Conservation (phyloP, 306 rosid species). For the Quercus dentata region DNA sequence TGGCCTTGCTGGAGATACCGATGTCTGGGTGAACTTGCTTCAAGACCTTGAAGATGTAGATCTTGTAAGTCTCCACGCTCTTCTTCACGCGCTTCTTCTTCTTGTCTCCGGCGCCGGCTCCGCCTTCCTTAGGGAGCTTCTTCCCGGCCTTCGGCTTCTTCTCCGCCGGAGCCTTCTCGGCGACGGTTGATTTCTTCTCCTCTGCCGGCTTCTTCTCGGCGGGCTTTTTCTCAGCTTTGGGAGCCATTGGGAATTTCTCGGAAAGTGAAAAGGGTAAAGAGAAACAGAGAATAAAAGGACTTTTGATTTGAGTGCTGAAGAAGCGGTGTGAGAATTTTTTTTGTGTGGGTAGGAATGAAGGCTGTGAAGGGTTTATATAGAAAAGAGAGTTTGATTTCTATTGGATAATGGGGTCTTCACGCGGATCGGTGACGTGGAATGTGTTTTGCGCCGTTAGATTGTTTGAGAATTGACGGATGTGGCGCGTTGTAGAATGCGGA, state of each 20-base stretch:
- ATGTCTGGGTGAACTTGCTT: conserved; percentile 78
- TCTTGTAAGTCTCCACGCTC: conserved; percentile 71
- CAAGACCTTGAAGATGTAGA: conserved; percentile 72
- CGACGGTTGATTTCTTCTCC: conserved; percentile 58
- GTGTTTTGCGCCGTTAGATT: neutral
- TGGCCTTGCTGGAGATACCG: conserved; percentile 73
- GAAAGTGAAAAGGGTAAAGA: too few relatives aligned
- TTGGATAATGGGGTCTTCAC: neutral
- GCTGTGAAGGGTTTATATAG: conserved; percentile 8
- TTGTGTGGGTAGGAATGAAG: neutral
- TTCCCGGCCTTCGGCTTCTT: conserved; percentile 80
- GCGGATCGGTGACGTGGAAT: conserved; percentile 33
- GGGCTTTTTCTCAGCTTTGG: conserved; percentile 65
- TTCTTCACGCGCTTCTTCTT: conserved; percentile 72
- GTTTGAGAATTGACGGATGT: neutral
- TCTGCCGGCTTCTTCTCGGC: conserved; percentile 66
- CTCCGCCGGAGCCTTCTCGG: conserved; percentile 67
- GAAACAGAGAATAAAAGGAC: neutral
- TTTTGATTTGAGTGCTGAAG: too few relatives aligned
- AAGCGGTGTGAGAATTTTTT: neutral
- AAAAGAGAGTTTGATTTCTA: neutral
- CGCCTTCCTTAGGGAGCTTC: conserved; percentile 70
- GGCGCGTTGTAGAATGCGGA: neutral
- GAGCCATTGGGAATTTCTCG: conserved; percentile 35
- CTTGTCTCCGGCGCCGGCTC: conserved; percentile 51